Percentiles rank a stretch among this genome's conserved stretches.
These are phyloP conservation scores for Hypomontagnella monticulosa DNA, from an alignment of 495 filamentous ascomycete genomes.

Conservation along the genomic window DNA sequence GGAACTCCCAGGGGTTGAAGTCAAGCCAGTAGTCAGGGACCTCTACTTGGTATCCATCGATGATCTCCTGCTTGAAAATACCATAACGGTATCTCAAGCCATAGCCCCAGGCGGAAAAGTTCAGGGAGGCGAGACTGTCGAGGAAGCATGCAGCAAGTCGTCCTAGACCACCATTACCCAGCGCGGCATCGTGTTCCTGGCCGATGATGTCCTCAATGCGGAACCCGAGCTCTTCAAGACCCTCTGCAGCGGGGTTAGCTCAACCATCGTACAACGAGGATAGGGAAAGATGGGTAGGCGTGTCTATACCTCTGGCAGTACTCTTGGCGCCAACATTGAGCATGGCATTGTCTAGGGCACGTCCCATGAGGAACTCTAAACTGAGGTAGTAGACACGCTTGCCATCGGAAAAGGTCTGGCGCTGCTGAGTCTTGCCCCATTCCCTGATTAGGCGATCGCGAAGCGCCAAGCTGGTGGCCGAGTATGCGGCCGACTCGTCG, in stretches of 20 bases:
- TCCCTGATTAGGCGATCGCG: conserved; percentile 91
- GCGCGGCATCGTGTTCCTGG: conserved; percentile 95
- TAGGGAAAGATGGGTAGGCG: not conserved
- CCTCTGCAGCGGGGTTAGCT: conserved; percentile 61
- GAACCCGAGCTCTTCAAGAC: conserved; percentile 89
- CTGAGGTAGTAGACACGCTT: conserved; percentile 98
- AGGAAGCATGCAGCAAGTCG: conserved; percentile 96
- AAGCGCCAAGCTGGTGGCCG: conserved; percentile 88
- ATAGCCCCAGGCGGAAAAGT: conserved; percentile 97
- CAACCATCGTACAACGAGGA: not conserved
- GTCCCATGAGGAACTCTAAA: conserved; percentile 96
- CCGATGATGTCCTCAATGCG: conserved; percentile 94
- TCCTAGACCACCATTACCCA: conserved; percentile 95
- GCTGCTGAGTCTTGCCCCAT: conserved; percentile 98
- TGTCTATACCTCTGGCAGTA: conserved; percentile 72
- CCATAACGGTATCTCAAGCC: conserved; percentile 95
- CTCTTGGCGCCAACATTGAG: conserved; percentile 92
- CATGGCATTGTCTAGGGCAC: conserved; percentile 98
- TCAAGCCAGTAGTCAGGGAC: conserved; percentile 99
- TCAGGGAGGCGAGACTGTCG: conserved; percentile 91
- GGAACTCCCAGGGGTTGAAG: conserved; percentile 99
- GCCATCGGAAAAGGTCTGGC: conserved; percentile 86
- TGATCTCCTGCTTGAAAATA: conserved; percentile 99
- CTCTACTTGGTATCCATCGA: conserved; percentile 96
- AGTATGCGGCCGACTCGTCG: conserved; percentile 93